phyloP scores from a whole-genome alignment of 2,329 filamentous ascomycete species.

The Mariannaea sp. region DNA sequence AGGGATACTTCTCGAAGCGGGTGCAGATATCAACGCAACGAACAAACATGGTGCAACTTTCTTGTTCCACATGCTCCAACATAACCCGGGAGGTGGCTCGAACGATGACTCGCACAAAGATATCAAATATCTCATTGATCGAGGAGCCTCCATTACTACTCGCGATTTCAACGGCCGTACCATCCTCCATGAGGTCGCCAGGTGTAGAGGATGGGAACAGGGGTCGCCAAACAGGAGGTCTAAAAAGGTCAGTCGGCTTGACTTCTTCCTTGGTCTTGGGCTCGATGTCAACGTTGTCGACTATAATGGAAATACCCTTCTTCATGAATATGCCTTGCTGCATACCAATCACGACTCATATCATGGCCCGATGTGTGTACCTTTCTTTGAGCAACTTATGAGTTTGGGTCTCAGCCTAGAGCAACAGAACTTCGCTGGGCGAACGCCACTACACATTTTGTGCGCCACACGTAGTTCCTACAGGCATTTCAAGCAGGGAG shows the following conservation, averaged over 20 bases:
- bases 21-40: constrained; percentile 30
- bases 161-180: constrained; percentile 27
- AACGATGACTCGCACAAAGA: neutral
- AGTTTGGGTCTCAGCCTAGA: constrained; percentile 21
- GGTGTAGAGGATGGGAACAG: neutral
- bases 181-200: constrained; percentile 24
- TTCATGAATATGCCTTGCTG: constrained; percentile 27
- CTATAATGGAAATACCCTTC: constrained; percentile 27
- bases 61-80: constrained; percentile 19
- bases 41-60: constrained; percentile 24
- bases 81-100: no score
- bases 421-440: constrained; percentile 25
- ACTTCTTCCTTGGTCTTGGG: constrained; percentile 12
- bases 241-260: neutral
- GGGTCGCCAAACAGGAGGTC: neutral
- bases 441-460: constrained; percentile 33
- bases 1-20: constrained; percentile 21
- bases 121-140: constrained; percentile 19
- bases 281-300: constrained; percentile 26
- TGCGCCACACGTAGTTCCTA: neutral
- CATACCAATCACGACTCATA: neutral
- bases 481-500: neutral
- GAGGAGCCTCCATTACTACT: constrained; percentile 17
- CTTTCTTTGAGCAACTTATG: constrained; percentile 8
- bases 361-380: neutral